A percentile compares a stretch with the other conserved stretches of the same genome.
Conservation (phyloP, 192 early-diverging fungal species). For the Phycomyces blakesleeanus region DNA sequence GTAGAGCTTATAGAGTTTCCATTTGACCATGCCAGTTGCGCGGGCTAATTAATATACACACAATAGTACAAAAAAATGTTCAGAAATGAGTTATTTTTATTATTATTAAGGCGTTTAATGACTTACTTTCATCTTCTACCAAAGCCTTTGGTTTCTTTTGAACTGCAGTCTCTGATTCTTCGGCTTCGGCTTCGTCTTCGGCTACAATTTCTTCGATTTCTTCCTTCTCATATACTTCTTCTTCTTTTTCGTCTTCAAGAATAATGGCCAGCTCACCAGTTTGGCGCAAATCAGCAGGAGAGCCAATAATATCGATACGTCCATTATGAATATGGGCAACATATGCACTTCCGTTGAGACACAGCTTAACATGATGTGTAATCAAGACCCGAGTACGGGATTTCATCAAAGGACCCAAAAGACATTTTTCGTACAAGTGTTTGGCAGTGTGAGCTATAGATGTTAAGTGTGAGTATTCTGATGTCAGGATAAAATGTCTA, state of each 20-base stretch:
- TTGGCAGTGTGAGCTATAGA: slow-evolving; percentile 60
- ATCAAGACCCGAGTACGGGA: slow-evolving; percentile 83
- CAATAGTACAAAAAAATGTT: background rate
- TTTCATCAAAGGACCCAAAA: slow-evolving; percentile 71
- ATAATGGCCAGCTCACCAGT: slow-evolving; percentile 26
- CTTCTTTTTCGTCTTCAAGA: slow-evolving; percentile 32
- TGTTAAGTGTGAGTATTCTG: background rate
- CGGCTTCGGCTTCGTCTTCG: slow-evolving; percentile 2
- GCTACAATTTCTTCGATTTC: background rate
- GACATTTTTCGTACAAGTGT: slow-evolving; percentile 73
- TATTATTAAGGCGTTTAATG: background rate
- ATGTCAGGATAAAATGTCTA: too few species aligned
- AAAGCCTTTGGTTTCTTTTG: slow-evolving; percentile 36
- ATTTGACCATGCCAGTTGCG: slow-evolving; percentile 76
- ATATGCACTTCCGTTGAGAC: slow-evolving; percentile 50
- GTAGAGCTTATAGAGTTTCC: slow-evolving; percentile 75
- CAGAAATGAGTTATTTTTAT: background rate
- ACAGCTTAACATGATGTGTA: slow-evolving; percentile 68
- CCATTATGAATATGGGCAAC: slow-evolving; percentile 51
- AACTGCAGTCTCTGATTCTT: background rate
- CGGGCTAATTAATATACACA: too few species aligned
- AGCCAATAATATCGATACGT: slow-evolving; percentile 34
- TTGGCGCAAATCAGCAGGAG: slow-evolving; percentile 27
- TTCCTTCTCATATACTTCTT: slow-evolving; percentile 15
- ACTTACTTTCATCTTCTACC: slow-evolving; percentile 43